Base-by-base conservation (phyloP, 768 basidiomycete species). In the Lyophyllum decastes region DNA sequence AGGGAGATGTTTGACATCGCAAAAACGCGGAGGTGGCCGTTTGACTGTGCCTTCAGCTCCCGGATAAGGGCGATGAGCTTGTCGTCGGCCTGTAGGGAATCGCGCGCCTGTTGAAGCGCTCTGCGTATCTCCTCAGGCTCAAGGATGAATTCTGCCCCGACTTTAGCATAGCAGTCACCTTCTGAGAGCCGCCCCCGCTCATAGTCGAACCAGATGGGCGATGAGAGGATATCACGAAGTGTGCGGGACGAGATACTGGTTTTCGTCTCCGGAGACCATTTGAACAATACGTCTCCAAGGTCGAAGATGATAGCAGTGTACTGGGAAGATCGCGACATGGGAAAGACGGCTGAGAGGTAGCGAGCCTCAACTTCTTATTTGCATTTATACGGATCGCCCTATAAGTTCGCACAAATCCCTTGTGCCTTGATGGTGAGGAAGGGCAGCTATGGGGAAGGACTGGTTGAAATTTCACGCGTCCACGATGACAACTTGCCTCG, bases 1-100 rank as follows among this genome's bases (percentile, higher is more conserved):
- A 71, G 61, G 17, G 83, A 83, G 25, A 86, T 84, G 66, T 86
- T 86, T 34, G 82, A 84, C 80, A 84, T 82, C 30, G 82, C 83
- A 51, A 78, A 83, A 34, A 85, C 73, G 14, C 67, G 72, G 1
- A 82, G 66, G 6, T 64, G 52, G 19, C 67, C 69, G 11, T 69
- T 54, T 2, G 73, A 71, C 54, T 76, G 70, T 6, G 61, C 58
- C 59, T 80, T 80, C 41, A 85, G 70, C 49, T 82, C 75, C 2
- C 73, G 73, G 40, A 85, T 77, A 25, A 85, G 67, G 8, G 65
- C 61, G 35, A 82, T 76, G 62, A 84, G 70, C n/a, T 73, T 68
- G 25, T 76, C 64, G 61, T 85, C 73, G 8, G 78, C 71, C 38
- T 71, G 67, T 14, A 85, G 68, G 9, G 82, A 81, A 24, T 78